phyloP scores from a whole-genome alignment of 2,329 filamentous ascomycete genomes.

The Beauveria varroae region DNA sequence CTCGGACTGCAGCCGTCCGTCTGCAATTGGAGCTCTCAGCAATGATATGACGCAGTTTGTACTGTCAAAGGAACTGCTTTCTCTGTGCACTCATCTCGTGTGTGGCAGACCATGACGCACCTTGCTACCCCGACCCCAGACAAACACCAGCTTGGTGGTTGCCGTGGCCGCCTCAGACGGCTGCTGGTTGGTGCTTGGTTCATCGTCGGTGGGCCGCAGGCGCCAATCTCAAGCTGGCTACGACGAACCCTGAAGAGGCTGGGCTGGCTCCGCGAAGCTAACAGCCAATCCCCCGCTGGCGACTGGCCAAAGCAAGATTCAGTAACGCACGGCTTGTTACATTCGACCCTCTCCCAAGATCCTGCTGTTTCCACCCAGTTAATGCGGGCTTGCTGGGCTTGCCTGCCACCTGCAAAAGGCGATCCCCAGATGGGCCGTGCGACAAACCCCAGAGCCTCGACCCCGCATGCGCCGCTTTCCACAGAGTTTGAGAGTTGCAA shows the following conservation, averaged over 20 bases:
- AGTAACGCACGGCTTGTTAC: not conserved
- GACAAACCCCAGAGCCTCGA: slow-evolving; percentile 6
- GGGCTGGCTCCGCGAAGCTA: not conserved
- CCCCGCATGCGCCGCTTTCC: not conserved
- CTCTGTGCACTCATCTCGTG: not conserved
- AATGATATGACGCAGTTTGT: slow-evolving; percentile 22
- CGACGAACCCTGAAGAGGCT: slow-evolving; percentile 3
- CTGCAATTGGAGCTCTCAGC: not conserved
- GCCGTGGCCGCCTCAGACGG: not conserved
- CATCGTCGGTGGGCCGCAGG: slow-evolving; percentile 1
- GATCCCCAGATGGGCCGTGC: slow-evolving; percentile 5
- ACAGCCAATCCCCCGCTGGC: not conserved
- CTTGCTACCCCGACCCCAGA: not conserved
- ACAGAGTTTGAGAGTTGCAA: not conserved
- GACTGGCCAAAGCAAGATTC: not conserved
- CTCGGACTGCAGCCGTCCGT: not conserved
- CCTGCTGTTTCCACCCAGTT: not conserved
- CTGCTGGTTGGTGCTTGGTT: slow-evolving; percentile 3
- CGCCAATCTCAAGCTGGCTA: slow-evolving; percentile 5
- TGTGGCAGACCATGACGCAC: slow-evolving; percentile 7
- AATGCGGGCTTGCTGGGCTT: not conserved
- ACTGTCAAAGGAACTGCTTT: slow-evolving; percentile 15
- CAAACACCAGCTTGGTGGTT: not conserved
- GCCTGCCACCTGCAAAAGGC: not conserved
- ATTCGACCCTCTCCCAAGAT: slow-evolving; percentile 14